phyloP scores from a whole-genome alignment of 1,139 yeast species.

The Pichia sp. region DNA sequence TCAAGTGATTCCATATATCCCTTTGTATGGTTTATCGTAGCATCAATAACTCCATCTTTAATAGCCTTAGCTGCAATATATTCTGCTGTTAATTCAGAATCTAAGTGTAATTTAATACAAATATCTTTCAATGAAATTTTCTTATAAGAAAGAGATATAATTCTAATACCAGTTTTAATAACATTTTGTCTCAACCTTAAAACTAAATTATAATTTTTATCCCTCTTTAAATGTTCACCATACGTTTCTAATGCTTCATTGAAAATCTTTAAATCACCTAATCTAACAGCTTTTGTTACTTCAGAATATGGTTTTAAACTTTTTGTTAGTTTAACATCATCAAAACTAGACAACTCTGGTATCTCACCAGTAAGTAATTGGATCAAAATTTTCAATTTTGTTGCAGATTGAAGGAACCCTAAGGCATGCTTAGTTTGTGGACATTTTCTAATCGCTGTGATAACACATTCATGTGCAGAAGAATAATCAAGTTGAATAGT shows the following conservation, averaged over 20 bases:
- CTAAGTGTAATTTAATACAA: slow-evolving; percentile 85
- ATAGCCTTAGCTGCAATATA: slow-evolving; percentile 95
- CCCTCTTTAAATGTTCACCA: slow-evolving; percentile 57
- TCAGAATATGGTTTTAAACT: slow-evolving; percentile 75
- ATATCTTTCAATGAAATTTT: slow-evolving; percentile 84
- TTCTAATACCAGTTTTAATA: slow-evolving; percentile 94
- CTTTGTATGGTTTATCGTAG: slow-evolving; percentile 80
- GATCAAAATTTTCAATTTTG: slow-evolving; percentile 79
- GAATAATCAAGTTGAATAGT: slow-evolving; percentile 93
- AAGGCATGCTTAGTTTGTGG: slow-evolving; percentile 82
- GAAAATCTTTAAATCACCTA: slow-evolving; percentile 83
- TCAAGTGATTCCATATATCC: slow-evolving; percentile 93
- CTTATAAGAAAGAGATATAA: slow-evolving; percentile 85
- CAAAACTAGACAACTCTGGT: slow-evolving; percentile 84
- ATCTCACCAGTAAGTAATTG: slow-evolving; percentile 95
- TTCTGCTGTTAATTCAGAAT: slow-evolving; percentile 92
- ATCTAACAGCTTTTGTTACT: slow-evolving; percentile 84
- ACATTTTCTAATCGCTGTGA: slow-evolving; percentile 93
- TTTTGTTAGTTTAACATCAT: slow-evolving; percentile 49
- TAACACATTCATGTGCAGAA: slow-evolving; percentile 80
- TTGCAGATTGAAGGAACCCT: slow-evolving; percentile 87
- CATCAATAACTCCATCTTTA: slow-evolving; percentile 96
- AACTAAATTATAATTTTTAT: slow-evolving; percentile 79
- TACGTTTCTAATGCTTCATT: slow-evolving; percentile 64
- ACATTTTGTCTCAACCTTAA: slow-evolving; percentile 92